A percentile compares a stretch with the other conserved stretches of the same genome.
Conservation (phyloP, 2,329 filamentous ascomycete species). For the Daldinia eschscholtzii region DNA sequence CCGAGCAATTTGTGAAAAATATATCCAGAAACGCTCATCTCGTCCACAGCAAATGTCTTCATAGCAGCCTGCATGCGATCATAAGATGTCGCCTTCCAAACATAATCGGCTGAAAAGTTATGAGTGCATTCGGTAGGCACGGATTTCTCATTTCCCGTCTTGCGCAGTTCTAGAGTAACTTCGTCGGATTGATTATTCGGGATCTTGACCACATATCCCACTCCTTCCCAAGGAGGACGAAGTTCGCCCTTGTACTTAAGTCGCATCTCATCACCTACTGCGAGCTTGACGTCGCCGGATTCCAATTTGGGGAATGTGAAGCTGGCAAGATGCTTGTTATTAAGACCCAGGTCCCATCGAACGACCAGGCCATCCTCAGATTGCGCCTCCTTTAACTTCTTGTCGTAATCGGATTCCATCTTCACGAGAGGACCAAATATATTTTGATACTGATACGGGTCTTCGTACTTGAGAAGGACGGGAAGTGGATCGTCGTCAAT, state of each 20-base stretch:
- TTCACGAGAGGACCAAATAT: slow-evolving; percentile 98
- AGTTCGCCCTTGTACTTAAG: slow-evolving; percentile 96
- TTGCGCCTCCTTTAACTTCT: slow-evolving; percentile 97
- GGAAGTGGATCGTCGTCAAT: slow-evolving; percentile 96
- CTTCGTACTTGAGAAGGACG: slow-evolving; percentile 93
- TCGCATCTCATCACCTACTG: slow-evolving; percentile 98
- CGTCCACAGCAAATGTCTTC: slow-evolving; percentile 98
- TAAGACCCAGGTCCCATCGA: slow-evolving; percentile 93
- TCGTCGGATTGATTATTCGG: slow-evolving; percentile 99
- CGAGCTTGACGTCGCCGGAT: slow-evolving; percentile 96
- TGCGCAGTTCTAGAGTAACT: slow-evolving; percentile 92
- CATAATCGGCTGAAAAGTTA: slow-evolving; percentile 98
- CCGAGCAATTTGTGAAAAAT: slow-evolving; percentile 98
- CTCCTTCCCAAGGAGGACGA: slow-evolving; percentile 92
- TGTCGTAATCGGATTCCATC: slow-evolving; percentile 99
- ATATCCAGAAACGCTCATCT: slow-evolving; percentile 98
- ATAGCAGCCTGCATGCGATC: slow-evolving; percentile 99
- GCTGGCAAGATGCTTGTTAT: slow-evolving; percentile 96
- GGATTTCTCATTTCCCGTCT: slow-evolving; percentile 94
- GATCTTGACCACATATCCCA: slow-evolving; percentile 99
- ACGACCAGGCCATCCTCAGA: slow-evolving; percentile 96
- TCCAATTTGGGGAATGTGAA: slow-evolving; percentile 98
- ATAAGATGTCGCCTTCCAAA: slow-evolving; percentile 99
- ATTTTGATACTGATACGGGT: slow-evolving; percentile 98
- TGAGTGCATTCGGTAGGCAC: slow-evolving; percentile 96